A percentile compares a stretch with the other conserved stretches of the same genome.
phyloP scores from a whole-genome alignment of 192 early-diverging fungal species.

The Spizellomyces punctatus region DNA sequence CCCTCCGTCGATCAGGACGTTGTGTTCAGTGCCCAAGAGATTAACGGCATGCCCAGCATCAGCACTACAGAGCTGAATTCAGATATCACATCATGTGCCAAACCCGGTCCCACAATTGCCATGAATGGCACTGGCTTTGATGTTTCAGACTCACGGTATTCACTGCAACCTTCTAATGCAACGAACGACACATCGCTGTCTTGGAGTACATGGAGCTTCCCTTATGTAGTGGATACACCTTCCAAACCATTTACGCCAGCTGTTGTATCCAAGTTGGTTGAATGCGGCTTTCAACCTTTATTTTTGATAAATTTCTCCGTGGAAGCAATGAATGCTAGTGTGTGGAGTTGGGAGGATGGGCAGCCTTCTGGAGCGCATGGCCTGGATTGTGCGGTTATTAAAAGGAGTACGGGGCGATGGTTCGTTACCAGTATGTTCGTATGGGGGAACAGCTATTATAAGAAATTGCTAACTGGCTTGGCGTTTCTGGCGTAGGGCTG shows the following conservation, averaged over 20 bases:
- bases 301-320: neutral
- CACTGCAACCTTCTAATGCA: neutral
- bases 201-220: slow-evolving; percentile 4
- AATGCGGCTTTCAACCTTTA: slow-evolving; percentile 27
- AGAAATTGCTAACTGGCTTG: too few relatives aligned
- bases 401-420: slow-evolving; percentile 16
- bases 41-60: slow-evolving; percentile 7
- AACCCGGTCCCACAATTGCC: slow-evolving; percentile 7
- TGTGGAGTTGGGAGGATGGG: slow-evolving; percentile 21
- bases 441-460: too few relatives aligned
- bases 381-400: slow-evolving; percentile 15
- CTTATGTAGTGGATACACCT: slow-evolving; percentile 19
- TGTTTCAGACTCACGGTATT: neutral
- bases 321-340: slow-evolving; percentile 6
- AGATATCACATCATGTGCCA: slow-evolving; percentile 12
- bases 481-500: too few relatives aligned
- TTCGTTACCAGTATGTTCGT: neutral
- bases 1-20: neutral
- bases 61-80: neutral
- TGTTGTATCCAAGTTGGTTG: neutral
- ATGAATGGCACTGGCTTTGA: slow-evolving; percentile 30
- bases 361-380: slow-evolving; percentile 6
- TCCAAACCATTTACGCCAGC: slow-evolving; percentile 9
- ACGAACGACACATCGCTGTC: neutral
- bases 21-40: slow-evolving; percentile 11